Evolutionary conservation across 2,329 filamentous ascomycete species (phyloP).

Genomic region (Colletotrichum chrysophilum): DNA sequence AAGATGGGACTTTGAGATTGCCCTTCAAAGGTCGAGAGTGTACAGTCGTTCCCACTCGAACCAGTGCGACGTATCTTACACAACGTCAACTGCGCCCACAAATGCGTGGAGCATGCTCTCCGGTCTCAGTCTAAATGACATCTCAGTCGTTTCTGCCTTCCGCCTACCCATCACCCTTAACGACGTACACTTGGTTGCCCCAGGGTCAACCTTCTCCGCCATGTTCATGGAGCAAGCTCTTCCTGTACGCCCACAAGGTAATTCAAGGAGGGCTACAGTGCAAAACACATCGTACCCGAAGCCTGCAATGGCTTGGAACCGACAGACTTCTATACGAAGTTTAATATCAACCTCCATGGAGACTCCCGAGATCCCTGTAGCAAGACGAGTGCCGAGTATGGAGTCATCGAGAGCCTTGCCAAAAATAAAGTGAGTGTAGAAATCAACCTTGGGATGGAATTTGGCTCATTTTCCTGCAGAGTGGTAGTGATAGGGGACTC

Average conservation of each 20-base stretch:
- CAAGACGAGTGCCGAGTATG: not conserved
- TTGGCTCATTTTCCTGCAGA: not conserved
- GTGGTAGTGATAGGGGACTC: not conserved
- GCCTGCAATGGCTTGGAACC: not conserved
- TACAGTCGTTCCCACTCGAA: not conserved
- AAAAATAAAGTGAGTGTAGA: not conserved
- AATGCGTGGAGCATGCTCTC: not conserved
- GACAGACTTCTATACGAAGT: not conserved
- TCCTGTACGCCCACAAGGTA: not conserved
- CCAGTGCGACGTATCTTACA: not conserved
- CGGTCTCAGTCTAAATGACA: not conserved
- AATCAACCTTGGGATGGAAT: not conserved
- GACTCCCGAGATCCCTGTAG: not conserved
- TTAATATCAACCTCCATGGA: not conserved
- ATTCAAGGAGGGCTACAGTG: not conserved
- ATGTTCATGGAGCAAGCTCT: not conserved
- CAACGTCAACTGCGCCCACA: not conserved
- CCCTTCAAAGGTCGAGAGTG: not conserved
- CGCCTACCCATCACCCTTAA: not conserved
- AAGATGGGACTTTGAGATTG: not conserved
- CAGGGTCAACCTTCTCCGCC: not conserved
- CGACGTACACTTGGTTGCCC: not conserved
- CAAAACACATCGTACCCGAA: not conserved
- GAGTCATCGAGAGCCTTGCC: not conserved
- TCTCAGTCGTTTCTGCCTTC: not conserved